Evolutionary conservation across 1,139 yeast genomes (phyloP).

Genomic region (Kurtzmaniella quercitrusa): DNA sequence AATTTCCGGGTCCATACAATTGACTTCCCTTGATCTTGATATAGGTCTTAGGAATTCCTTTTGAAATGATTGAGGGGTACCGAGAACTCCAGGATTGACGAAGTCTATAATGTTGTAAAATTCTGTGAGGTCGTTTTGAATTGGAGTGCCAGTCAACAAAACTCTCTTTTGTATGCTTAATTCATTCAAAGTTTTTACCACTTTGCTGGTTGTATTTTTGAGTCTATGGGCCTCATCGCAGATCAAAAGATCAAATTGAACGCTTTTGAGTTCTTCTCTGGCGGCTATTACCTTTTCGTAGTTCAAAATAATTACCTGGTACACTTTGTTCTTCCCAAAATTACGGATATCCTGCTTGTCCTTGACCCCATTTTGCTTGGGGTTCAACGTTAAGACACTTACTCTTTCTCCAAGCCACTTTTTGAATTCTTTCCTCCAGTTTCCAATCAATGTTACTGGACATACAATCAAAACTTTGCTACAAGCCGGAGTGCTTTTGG

Average conservation of each 20-base stretch:
- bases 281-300: conserved; percentile 73
- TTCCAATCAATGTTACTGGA: conserved; percentile 83
- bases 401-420: conserved; percentile 85
- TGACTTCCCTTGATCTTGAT: conserved; percentile 65
- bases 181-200: conserved; percentile 55
- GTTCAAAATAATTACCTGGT: conserved; percentile 80
- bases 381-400: conserved; percentile 52
- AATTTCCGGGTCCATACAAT: conserved; percentile 50
- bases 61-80: conserved; percentile 61
- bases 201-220: conserved; percentile 67
- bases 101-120: conserved; percentile 79
- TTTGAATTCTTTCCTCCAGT: conserved; percentile 85
- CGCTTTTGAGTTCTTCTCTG: conserved; percentile 47
- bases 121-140: conserved; percentile 85
- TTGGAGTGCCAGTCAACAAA: conserved; percentile 87
- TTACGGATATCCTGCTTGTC: conserved; percentile 57
- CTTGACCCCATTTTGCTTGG: conserved; percentile 36
- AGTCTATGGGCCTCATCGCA: conserved; percentile 96
- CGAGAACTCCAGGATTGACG: conserved; percentile 78
- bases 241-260: conserved; percentile 65
- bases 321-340: conserved; percentile 67
- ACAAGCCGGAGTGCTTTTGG: conserved; percentile 32
- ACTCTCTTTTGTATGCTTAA: conserved; percentile 57
- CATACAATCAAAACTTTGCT: conserved; percentile 75
- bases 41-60: conserved; percentile 69